Conservation (phyloP, 106 monocot genomes). For the Phalaenopsis aphrodite region DNA sequence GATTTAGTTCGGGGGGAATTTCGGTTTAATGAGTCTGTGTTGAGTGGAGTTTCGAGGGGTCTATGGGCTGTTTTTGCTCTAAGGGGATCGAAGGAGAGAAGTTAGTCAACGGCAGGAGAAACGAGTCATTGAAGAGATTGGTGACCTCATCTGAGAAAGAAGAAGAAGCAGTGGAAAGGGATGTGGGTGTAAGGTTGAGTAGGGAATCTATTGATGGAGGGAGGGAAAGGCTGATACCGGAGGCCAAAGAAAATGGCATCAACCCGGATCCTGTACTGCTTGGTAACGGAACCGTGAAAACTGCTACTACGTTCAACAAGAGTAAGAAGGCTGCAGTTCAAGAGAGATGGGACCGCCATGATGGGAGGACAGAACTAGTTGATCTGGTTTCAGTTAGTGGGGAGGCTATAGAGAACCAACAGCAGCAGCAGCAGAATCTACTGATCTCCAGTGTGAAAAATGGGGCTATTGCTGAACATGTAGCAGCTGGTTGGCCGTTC, state of each 20-base stretch:
- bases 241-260: slow-evolving; percentile 4
- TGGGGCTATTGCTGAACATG: slow-evolving; percentile 23
- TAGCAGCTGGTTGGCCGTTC: slow-evolving; percentile 8
- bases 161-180: slow-evolving; percentile 3
- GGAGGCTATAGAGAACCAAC: not conserved
- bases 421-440: slow-evolving; percentile 2
- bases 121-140: slow-evolving; percentile 27
- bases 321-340: not conserved
- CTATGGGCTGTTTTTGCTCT: slow-evolving; percentile 49
- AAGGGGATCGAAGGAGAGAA: slow-evolving; percentile 17
- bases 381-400: not conserved
- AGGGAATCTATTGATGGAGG: slow-evolving; percentile 16
- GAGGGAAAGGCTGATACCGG: slow-evolving; percentile 16
- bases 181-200: slow-evolving; percentile 3
- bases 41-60: not conserved
- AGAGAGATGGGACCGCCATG: slow-evolving; percentile 12
- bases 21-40: not conserved
- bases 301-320: not conserved
- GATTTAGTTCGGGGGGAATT: not conserved
- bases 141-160: slow-evolving; percentile 21
- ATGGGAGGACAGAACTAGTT: not conserved
- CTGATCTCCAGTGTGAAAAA: slow-evolving; percentile 26
- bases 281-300: slow-evolving; percentile 13
- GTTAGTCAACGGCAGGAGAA: slow-evolving; percentile 2
- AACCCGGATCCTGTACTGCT: not conserved